These are phyloP conservation scores for Capronia epimyces DNA, from an alignment of 2,329 filamentous ascomycete species.

Conservation along the genomic window DNA sequence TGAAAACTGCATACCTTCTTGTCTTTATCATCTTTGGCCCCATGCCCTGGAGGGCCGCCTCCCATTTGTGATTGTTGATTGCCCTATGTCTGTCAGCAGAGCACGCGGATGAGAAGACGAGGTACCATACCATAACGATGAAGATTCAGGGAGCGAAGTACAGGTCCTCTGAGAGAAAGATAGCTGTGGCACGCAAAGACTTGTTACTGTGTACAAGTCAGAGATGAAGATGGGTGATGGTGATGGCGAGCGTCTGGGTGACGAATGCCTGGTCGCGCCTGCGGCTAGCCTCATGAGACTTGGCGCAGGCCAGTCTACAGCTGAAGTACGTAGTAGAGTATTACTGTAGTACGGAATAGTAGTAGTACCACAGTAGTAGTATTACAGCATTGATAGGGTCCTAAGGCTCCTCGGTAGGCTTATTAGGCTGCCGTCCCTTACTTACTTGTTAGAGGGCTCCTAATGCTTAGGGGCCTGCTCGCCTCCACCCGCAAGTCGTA, in stretches of 20 bases:
- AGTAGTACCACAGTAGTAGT: not conserved
- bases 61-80: slow-evolving; percentile 75
- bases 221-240: not conserved
- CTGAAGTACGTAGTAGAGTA: too few species aligned
- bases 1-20: slow-evolving; percentile 66
- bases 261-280: slow-evolving; percentile 16
- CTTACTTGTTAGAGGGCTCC: too few species aligned
- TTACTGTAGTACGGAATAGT: too few species aligned
- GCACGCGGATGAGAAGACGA: not conserved
- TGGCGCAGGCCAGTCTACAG: too few species aligned
- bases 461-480: too few species aligned
- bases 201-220: not conserved
- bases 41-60: slow-evolving; percentile 60
- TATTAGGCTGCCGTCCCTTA: too few species aligned
- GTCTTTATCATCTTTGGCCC: slow-evolving; percentile 79
- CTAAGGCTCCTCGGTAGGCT: too few species aligned
- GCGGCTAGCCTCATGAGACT: not conserved
- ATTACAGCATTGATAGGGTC: too few species aligned
- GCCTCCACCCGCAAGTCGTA: too few species aligned
- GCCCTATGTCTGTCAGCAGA: slow-evolving; percentile 31
- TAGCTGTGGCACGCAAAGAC: not conserved
- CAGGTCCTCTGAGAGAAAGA: not conserved
- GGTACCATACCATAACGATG: slow-evolving; percentile 10
- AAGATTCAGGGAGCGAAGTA: not conserved
- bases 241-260: slow-evolving; percentile 10